These are phyloP conservation scores for Suillus plorans DNA, from an alignment of 768 basidiomycete species.

Conservation along the genomic window DNA sequence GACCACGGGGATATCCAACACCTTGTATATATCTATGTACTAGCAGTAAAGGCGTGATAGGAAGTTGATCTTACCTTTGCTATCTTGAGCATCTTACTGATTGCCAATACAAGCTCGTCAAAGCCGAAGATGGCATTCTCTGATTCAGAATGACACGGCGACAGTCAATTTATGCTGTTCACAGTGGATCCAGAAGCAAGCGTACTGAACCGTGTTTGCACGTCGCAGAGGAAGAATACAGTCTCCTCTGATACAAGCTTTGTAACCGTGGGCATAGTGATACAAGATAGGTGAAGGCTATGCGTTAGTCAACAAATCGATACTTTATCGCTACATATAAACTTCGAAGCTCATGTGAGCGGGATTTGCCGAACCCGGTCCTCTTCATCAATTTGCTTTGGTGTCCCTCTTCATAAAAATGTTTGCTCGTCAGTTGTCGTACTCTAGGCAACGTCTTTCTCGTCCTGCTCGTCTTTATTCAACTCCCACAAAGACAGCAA, in stretches of 20 bases:
- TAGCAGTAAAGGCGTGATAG: neutral
- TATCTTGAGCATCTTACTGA: slow-evolving; percentile 74
- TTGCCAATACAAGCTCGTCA: slow-evolving; percentile 57
- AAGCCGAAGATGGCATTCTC: slow-evolving; percentile 64
- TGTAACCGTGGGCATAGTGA: slow-evolving; percentile 26
- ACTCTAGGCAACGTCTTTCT: slow-evolving; percentile 62
- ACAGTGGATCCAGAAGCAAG: neutral
- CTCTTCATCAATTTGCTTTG: slow-evolving; percentile 1
- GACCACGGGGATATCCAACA: slow-evolving; percentile 70
- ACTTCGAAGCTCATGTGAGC: too few species aligned
- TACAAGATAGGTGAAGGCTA: slow-evolving; percentile 31
- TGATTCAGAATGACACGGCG: slow-evolving; percentile 33
- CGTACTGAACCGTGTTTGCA: slow-evolving; percentile 77
- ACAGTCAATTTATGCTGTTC: neutral
- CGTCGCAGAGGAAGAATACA: slow-evolving; percentile 80
- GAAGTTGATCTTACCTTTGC: slow-evolving; percentile 53
- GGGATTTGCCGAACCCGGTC: neutral
- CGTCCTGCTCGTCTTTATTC: slow-evolving; percentile 73
- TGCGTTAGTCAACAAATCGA: neutral
- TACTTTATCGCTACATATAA: too few species aligned
- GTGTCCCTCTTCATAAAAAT: neutral
- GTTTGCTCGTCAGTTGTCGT: slow-evolving; percentile 40
- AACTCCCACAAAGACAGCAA: slow-evolving; percentile 54
- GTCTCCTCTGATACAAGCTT: slow-evolving; percentile 40
- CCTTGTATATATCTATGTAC: slow-evolving; percentile 30